Base-by-base conservation (phyloP, 495 filamentous ascomycete genomes). In the Hyphodiscus hymeniophilus region DNA sequence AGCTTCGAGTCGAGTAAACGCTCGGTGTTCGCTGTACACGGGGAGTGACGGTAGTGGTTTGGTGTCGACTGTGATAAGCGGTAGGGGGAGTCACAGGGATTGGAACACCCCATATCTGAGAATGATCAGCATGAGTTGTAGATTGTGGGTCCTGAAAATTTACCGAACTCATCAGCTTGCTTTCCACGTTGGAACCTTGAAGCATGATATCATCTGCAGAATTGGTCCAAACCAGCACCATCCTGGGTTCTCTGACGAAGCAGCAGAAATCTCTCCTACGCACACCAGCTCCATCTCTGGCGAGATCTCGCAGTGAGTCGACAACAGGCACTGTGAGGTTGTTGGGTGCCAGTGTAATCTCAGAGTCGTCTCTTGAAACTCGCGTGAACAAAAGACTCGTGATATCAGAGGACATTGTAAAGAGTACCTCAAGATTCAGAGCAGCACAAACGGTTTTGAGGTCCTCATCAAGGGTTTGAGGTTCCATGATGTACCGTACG, bases 161-260 rank as follows among this genome's bases (percentile, higher is more conserved):
- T 38, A 38, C 38, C 24, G 30, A 4, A 8, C 13, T 38, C 23
- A 45, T 38, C 16, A 48, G 56, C 35, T 56, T 59, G 35, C 52
- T 55, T 49, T 69, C 66, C 16, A 69, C 53, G 51, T 64, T 58
- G 8, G 57, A 52, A 8, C 58, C 66, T 30, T 67, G 64, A 5
- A 52, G 45, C n/a, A 69, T 47, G 35, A 67, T 61, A 18, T 51
- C 57, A 41, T 63, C 58, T 1, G 65, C 51, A n/a, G 60, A 57
- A 34, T 66, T 58, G n/a, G 54, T 54, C 66, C 66, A 69, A 35
- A 66, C 51, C 18, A 69, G 52, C 2, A 69, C 55, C 28, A 67
- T 48, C 7, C 55, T 33, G 36, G 67, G 64, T 45, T 64, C 50
- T 49, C 61, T 52, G 13, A 61, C 55, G 10, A 66, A 51, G 31